Evolutionary conservation across 257 asterid species (phyloP).

Genomic region (Nyctanthes arbortristis): DNA sequence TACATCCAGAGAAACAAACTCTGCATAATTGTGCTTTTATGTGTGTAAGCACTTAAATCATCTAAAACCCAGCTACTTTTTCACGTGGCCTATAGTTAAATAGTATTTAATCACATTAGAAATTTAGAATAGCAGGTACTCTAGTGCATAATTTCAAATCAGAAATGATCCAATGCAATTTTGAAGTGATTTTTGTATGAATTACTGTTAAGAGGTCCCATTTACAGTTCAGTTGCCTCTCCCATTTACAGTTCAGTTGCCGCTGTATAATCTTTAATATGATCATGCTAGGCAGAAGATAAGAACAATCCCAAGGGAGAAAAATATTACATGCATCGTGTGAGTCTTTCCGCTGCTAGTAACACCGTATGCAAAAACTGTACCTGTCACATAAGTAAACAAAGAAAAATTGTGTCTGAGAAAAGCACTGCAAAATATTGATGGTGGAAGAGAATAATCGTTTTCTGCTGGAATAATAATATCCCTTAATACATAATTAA

Average conservation of each 20-base stretch:
- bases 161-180: neutral
- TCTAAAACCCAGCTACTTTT: neutral
- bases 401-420: neutral
- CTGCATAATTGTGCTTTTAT: neutral
- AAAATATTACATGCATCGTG: slow-evolving; percentile 74
- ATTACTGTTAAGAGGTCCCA: neutral
- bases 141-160: neutral
- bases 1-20: neutral
- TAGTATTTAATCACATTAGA: neutral
- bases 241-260: too few species aligned
- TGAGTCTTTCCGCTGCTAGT: slow-evolving; percentile 94
- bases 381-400: slow-evolving; percentile 48
- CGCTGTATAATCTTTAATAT: neutral
- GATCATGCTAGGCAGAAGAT: neutral
- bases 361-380: slow-evolving; percentile 85
- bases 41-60: slow-evolving; percentile 9
- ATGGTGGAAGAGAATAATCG: too few species aligned
- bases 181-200: neutral
- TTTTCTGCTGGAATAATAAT: too few species aligned
- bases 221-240: too few species aligned
- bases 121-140: neutral
- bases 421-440: slow-evolving; percentile 7
- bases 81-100: neutral
- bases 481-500: too few species aligned
- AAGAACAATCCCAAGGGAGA: slow-evolving; percentile 10